phyloP scores from a whole-genome alignment of 345 rosid species.

The Acer yangbiense region DNA sequence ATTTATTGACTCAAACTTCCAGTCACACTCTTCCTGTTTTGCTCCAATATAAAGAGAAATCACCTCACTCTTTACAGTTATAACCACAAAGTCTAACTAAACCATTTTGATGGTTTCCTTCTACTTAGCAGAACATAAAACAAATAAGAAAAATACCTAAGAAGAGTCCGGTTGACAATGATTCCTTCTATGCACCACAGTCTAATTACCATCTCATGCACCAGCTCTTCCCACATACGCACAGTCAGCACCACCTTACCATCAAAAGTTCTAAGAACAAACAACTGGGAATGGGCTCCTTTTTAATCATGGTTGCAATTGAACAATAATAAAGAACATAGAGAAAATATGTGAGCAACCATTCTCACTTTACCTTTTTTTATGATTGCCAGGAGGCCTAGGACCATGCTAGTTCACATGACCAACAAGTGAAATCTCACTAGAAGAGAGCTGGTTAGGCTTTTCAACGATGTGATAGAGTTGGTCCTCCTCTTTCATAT shows the following conservation, averaged over 20 bases:
- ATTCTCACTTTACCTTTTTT: not conserved
- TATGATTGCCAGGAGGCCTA: not conserved
- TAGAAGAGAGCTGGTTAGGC: not conserved
- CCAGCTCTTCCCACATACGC: not conserved
- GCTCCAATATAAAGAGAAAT: not conserved
- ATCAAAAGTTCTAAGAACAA: not conserved
- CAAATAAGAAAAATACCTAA: not conserved
- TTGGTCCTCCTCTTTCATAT: not conserved
- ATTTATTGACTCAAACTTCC: not conserved
- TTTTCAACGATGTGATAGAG: not conserved
- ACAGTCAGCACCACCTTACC: not conserved
- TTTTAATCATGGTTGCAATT: slow-evolving; percentile 1
- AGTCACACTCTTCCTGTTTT: not conserved
- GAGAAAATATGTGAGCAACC: not conserved
- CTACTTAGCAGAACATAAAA: not conserved
- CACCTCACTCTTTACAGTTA: not conserved
- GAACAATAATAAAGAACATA: not conserved
- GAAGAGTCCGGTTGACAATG: not conserved
- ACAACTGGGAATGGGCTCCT: not conserved
- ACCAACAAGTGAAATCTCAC: not conserved
- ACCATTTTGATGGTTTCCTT: not conserved
- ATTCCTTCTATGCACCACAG: not conserved
- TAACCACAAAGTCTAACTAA: not conserved
- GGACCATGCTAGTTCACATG: not conserved
- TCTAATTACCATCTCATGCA: not conserved